Evolutionary conservation across 2,329 filamentous ascomycete species (phyloP).

Genomic region (Penicillium sclerotigenum): DNA sequence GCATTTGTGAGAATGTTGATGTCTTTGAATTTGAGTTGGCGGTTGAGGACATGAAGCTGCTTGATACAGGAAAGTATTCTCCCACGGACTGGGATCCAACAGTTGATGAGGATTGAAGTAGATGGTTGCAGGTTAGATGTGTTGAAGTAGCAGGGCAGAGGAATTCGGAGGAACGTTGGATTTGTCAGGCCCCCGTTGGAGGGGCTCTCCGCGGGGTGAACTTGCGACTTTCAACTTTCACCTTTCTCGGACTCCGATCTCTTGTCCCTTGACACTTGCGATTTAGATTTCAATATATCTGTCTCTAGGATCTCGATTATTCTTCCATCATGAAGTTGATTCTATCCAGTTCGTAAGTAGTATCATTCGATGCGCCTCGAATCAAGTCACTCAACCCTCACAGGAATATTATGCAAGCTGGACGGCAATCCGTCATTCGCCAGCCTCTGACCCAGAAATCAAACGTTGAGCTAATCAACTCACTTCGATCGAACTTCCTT

Average conservation of each 20-base stretch:
- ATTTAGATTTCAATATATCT: neutral
- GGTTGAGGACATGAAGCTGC: slow-evolving; percentile 54
- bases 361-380: slow-evolving; percentile 2
- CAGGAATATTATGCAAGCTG: slow-evolving; percentile 80
- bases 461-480: slow-evolving; percentile 88
- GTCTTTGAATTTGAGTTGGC: slow-evolving; percentile 61
- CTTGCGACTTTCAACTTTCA: neutral
- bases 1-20: slow-evolving; percentile 60
- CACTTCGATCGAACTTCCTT: slow-evolving; percentile 77
- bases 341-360: slow-evolving; percentile 76
- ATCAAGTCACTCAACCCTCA: neutral
- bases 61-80: slow-evolving; percentile 57
- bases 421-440: slow-evolving; percentile 77
- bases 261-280: neutral
- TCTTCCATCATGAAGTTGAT: slow-evolving; percentile 70
- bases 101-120: slow-evolving; percentile 30
- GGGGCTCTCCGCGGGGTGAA: slow-evolving; percentile 3
- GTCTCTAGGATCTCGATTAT: slow-evolving; percentile 2
- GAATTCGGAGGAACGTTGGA: neutral
- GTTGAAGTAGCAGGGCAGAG: neutral
- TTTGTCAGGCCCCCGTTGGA: slow-evolving; percentile 1
- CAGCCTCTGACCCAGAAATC: slow-evolving; percentile 76
- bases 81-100: slow-evolving; percentile 59
- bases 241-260: neutral
- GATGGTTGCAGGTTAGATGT: neutral